Conservation (phyloP, 306 rosid genomes). For the Vachellia collinsii region DNA sequence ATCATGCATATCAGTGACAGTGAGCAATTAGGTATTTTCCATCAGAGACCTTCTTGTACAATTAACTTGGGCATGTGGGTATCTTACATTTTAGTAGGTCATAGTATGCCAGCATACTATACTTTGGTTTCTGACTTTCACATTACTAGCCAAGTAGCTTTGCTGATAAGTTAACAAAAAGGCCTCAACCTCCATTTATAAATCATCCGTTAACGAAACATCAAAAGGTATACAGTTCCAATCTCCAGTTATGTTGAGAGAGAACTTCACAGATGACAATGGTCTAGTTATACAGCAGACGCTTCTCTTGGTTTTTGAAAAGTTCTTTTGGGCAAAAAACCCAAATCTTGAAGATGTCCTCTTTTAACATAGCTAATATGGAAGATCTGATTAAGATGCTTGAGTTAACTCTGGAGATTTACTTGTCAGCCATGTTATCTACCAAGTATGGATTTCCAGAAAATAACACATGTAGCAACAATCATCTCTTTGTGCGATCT, state of each 20-base stretch:
- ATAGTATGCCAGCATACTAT: slow-evolving; percentile 1
- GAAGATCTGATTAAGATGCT: background rate
- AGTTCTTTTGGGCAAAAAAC: background rate
- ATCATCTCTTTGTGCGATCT: slow-evolving; percentile 57
- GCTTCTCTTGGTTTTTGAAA: background rate
- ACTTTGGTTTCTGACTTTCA: too few relatives aligned
- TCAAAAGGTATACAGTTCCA: slow-evolving; percentile 2
- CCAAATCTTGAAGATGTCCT: background rate
- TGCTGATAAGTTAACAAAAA: slow-evolving; percentile 12
- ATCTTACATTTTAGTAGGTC: background rate
- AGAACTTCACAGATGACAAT: slow-evolving; percentile 22
- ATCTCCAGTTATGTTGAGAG: background rate
- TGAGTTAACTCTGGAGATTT: background rate
- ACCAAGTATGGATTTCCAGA: slow-evolving; percentile 11
- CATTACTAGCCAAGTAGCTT: slow-evolving; percentile 6
- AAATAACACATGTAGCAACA: slow-evolving; percentile 7
- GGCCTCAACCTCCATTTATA: slow-evolving; percentile 22
- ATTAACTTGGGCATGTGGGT: slow-evolving; percentile 11
- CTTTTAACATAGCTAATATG: background rate
- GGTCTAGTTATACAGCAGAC: background rate
- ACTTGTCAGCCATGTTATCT: slow-evolving; percentile 14
- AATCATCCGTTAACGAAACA: background rate
- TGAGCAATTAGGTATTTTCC: background rate
- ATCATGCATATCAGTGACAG: too few relatives aligned
- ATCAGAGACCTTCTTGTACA: slow-evolving; percentile 3